A percentile compares a stretch with the other conserved stretches of the same genome.
These are phyloP conservation scores for Blastomyces emzantsi DNA, from an alignment of 2,329 filamentous ascomycete species.

Conservation along the genomic window DNA sequence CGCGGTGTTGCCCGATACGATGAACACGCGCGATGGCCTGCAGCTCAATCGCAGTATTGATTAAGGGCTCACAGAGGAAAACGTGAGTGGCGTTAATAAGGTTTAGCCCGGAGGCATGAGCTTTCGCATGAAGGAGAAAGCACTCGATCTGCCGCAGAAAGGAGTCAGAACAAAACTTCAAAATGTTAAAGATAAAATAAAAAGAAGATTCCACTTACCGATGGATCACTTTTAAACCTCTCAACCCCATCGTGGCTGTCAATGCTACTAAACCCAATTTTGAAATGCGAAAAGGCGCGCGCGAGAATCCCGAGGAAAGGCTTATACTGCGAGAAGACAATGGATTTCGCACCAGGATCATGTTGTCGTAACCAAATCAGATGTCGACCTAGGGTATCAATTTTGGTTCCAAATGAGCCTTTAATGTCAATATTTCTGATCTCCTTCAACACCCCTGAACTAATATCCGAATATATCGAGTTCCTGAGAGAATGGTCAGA, in stretches of 20 bases:
- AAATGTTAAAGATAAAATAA: neutral
- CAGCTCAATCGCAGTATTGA: slow-evolving; percentile 88
- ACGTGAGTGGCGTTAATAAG: slow-evolving; percentile 90
- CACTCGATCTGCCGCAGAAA: slow-evolving; percentile 51
- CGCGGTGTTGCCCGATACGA: slow-evolving; percentile 77
- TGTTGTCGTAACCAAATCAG: slow-evolving; percentile 74
- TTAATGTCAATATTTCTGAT: slow-evolving; percentile 74
- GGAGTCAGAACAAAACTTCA: slow-evolving; percentile 20
- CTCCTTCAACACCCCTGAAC: slow-evolving; percentile 58
- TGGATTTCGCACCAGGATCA: slow-evolving; percentile 79
- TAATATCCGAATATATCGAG: slow-evolving; percentile 70
- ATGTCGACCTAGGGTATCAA: slow-evolving; percentile 74
- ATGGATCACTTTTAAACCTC: slow-evolving; percentile 65
- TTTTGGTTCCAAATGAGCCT: slow-evolving; percentile 74
- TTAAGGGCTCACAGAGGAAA: slow-evolving; percentile 84
- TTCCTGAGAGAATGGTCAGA: slow-evolving; percentile 29
- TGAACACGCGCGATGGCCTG: slow-evolving; percentile 94
- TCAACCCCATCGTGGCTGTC: slow-evolving; percentile 59
- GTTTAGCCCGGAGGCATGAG: slow-evolving; percentile 81
- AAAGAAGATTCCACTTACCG: slow-evolving; percentile 23
- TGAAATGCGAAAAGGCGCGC: slow-evolving; percentile 59
- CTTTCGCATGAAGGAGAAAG: slow-evolving; percentile 81
- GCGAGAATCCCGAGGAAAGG: slow-evolving; percentile 69
- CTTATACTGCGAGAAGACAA: slow-evolving; percentile 88
- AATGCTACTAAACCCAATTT: slow-evolving; percentile 65